Conservation (phyloP, 768 basidiomycete genomes). For the Phanerodontia chrysosporium region DNA sequence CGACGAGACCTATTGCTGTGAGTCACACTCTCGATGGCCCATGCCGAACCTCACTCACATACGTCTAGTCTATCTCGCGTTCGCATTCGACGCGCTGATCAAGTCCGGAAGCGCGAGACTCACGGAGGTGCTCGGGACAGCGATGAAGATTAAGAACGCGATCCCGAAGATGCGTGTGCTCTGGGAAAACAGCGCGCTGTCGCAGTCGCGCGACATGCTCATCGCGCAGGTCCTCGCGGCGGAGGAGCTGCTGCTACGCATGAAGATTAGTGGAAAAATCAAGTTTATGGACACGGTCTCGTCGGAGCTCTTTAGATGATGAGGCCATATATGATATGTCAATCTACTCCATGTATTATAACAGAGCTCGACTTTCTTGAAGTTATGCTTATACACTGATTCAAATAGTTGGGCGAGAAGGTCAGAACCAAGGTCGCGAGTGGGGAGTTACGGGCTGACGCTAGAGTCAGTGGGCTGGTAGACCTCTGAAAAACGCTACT, state of each 20-base stretch:
- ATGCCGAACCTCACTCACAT: neutral
- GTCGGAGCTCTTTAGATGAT: neutral
- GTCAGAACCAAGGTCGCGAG: neutral
- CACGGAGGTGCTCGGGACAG: neutral
- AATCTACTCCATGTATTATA: no score
- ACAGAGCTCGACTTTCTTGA: no score
- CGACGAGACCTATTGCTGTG: slow-evolving; percentile 10
- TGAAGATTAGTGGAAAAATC: neutral
- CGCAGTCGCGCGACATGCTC: neutral
- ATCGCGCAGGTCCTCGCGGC: neutral
- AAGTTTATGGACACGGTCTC: neutral
- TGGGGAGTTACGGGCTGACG: neutral
- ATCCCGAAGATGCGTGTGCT: neutral
- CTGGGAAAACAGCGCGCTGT: neutral
- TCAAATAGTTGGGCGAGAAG: neutral
- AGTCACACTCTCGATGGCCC: neutral
- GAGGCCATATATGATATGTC: no score
- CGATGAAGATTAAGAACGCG: neutral
- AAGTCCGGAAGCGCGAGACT: neutral
- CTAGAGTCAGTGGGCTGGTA: no score
- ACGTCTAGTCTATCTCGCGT: neutral
- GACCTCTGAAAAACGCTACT: no score
- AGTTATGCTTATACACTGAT: no score
- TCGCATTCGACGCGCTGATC: neutral
- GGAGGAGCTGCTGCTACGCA: neutral